These are phyloP conservation scores for Tuber melanosporum DNA, from an alignment of 495 filamentous ascomycete genomes.

Conservation along the genomic window DNA sequence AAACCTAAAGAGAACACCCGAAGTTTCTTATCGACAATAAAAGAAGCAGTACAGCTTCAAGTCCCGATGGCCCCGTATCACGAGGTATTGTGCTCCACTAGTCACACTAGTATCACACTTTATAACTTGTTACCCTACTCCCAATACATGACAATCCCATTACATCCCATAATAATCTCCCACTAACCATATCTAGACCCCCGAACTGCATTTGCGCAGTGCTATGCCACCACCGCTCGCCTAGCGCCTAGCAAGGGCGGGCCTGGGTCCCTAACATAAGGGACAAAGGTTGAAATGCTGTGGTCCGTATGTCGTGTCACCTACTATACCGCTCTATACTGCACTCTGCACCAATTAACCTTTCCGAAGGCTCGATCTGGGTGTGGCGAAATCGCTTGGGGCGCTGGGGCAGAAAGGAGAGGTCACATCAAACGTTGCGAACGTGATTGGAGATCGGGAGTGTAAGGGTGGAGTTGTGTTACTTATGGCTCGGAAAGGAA, in stretches of 20 bases:
- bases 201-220: neutral
- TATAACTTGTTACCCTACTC: neutral
- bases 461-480: neutral
- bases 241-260: neutral
- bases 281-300: neutral
- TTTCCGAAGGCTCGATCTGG: neutral
- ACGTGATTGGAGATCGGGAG: neutral
- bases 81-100: too few relatives aligned
- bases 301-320: neutral
- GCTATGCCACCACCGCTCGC: neutral
- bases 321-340: neutral
- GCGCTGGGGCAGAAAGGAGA: neutral
- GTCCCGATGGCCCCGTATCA: neutral
- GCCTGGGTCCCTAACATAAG: neutral
- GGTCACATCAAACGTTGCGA: neutral
- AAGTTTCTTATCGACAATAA: neutral
- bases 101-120: neutral
- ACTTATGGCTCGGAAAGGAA: neutral
- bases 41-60: neutral
- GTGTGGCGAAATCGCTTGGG: neutral
- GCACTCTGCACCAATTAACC: neutral
- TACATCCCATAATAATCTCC: neutral
- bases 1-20: neutral
- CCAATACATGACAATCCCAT: neutral
- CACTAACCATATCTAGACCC: neutral